Percentiles rank a stretch among this genome's conserved stretches.
Evolutionary conservation across 164 flowering plant genomes (phyloP).

Genomic region (Pachysandra terminalis): DNA sequence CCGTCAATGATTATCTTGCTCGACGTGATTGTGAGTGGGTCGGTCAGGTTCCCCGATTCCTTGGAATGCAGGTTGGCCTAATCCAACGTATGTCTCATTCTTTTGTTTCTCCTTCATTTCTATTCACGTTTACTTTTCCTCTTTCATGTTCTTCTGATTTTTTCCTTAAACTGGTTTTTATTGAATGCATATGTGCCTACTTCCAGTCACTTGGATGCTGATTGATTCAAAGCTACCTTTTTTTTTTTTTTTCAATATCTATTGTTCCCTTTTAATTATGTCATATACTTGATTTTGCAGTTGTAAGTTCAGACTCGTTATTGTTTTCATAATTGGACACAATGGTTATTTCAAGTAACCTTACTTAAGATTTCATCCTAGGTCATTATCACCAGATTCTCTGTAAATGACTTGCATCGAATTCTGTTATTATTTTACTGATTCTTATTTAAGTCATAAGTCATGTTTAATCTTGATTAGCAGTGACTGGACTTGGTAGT

Average conservation of each 20-base stretch:
- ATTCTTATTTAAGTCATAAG: no score
- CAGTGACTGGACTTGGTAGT: no score
- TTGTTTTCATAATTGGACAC: no score
- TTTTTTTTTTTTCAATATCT: background rate
- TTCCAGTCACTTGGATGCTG: background rate
- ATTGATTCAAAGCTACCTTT: background rate
- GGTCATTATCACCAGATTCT: no score
- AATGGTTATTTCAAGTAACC: no score
- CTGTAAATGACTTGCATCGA: no score
- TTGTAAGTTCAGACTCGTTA: background rate
- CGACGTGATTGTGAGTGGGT: constrained; percentile 99
- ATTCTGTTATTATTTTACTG: no score
- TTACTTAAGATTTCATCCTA: no score
- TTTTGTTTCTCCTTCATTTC: constrained; percentile 8
- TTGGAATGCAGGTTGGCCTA: constrained; percentile 98
- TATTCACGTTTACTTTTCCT: background rate
- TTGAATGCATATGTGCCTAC: background rate
- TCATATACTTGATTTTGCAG: background rate
- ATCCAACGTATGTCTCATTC: constrained; percentile 87
- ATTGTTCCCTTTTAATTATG: no score
- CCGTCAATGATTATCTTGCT: constrained; percentile 98
- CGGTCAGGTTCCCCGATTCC: constrained; percentile 98
- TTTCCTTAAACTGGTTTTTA: no score
- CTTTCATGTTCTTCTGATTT: background rate
- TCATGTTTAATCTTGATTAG: no score